Evolutionary conservation across 441 rosid genomes (phyloP).

Genomic region (Gossypium lobatum): DNA sequence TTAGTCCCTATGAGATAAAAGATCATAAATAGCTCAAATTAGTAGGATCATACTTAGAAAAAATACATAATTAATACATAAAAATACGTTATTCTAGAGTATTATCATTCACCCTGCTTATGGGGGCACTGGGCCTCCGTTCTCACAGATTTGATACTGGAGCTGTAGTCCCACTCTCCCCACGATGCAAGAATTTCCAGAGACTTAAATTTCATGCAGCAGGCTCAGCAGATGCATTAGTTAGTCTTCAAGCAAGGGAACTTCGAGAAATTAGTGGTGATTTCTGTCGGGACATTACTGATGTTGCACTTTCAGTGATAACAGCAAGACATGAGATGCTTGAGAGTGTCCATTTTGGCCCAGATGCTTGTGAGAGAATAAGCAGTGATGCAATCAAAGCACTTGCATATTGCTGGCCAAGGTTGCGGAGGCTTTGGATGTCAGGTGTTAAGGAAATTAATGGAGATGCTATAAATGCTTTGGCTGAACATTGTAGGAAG

Average conservation of each 20-base stretch:
- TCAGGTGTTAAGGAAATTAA: constrained; percentile 76
- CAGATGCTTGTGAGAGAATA: constrained; percentile 84
- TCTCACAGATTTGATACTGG: constrained; percentile 61
- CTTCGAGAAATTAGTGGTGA: constrained; percentile 75
- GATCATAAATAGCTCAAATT: too few species aligned
- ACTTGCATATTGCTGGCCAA: constrained; percentile 73
- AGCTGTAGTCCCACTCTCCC: constrained; percentile 53
- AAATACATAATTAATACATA: too few species aligned
- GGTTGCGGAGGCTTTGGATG: constrained; percentile 65
- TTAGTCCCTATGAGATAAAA: too few species aligned
- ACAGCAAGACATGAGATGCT: constrained; percentile 79
- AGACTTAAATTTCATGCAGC: constrained; percentile 74
- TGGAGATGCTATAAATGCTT: constrained; percentile 74
- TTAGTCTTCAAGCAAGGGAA: constrained; percentile 59
- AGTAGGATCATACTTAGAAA: too few species aligned
- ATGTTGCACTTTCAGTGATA: constrained; percentile 78
- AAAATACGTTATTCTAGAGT: too few species aligned
- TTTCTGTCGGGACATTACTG: constrained; percentile 73
- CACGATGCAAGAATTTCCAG: constrained; percentile 59
- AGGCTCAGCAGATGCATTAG: constrained; percentile 74
- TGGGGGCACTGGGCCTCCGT: constrained; percentile 79
- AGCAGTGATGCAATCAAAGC: constrained; percentile 81
- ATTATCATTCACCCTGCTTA: constrained; percentile 33
- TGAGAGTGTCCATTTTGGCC: constrained; percentile 87
- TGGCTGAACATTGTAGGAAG: constrained; percentile 61